Evolutionary conservation across 2,329 filamentous ascomycete genomes (phyloP).

Genomic region (Fusarium sp.): DNA sequence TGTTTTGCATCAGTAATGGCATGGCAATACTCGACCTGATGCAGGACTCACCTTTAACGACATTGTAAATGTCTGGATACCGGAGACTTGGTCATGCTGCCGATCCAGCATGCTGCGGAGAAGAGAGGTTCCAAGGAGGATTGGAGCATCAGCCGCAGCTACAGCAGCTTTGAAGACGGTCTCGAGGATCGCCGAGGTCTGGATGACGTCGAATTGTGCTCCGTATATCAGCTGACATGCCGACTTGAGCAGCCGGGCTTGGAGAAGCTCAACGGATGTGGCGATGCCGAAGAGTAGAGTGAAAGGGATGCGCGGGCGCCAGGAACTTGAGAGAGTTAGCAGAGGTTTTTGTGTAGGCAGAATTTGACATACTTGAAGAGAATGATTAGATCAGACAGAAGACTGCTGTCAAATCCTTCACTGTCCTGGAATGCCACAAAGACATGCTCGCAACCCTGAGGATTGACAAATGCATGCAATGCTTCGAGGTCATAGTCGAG

Average conservation of each 20-base stretch:
- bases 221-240: slow-evolving; percentile 76
- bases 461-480: slow-evolving; percentile 69
- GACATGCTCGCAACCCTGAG: slow-evolving; percentile 67
- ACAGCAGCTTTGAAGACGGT: slow-evolving; percentile 76
- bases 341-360: background rate
- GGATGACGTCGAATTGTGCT: slow-evolving; percentile 81
- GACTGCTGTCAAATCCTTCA: slow-evolving; percentile 79
- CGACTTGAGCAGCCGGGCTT: slow-evolving; percentile 77
- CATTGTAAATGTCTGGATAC: slow-evolving; percentile 77
- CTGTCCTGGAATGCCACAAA: slow-evolving; percentile 84
- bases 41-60: slow-evolving; percentile 70
- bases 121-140: slow-evolving; percentile 74
- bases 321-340: slow-evolving; percentile 60
- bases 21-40: background rate
- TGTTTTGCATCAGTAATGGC: slow-evolving; percentile 49
- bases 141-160: slow-evolving; percentile 64
- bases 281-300: slow-evolving; percentile 83
- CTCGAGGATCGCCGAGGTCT: slow-evolving; percentile 78
- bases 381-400: slow-evolving; percentile 78
- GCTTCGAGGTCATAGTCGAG: slow-evolving; percentile 85
- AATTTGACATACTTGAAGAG: slow-evolving; percentile 69
- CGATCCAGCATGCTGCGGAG: slow-evolving; percentile 74
- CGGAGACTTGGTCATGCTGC: slow-evolving; percentile 82
- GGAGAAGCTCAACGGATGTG: slow-evolving; percentile 83
- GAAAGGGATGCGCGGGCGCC: slow-evolving; percentile 82